Base-by-base conservation (phyloP, 2,329 filamentous ascomycete genomes). In the Immersiporthe knoxdaviesiana region DNA sequence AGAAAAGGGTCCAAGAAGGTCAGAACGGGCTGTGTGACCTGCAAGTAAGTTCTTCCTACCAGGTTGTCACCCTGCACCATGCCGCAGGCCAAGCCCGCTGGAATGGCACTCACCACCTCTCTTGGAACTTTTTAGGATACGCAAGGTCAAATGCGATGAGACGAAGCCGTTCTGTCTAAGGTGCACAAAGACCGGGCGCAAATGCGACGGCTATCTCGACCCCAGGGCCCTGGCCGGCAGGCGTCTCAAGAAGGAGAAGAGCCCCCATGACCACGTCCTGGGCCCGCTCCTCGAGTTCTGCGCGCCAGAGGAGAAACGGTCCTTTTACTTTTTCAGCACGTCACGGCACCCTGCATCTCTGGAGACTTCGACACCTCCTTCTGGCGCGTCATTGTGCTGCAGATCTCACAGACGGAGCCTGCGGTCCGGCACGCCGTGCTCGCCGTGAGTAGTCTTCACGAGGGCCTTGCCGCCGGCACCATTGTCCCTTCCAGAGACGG, bases 101-200 rank as follows among this genome's bases (percentile, higher is more conserved):
- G 70, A 58, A 21, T 47, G 58, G n/a, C 10, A 35, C 16, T 60
- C 14, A 47, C 47, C 39, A n/a, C n/a, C n/a, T n/a, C n/a, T n/a
- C 54, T 32, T 37, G 39, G 30, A 50, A n/a, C n/a, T n/a, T n/a
- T n/a, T 47, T 39, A 78, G 76, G 58, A 74, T 77, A 47, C 76
- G 77, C 24, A 74, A 77, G 37, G 74, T 78, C 8, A 78, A 78
- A 66, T 78, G 77, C 66, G 77, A 75, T 65, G 77, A 78, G 67
- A 73, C 72, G 35, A 76, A 76, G 39, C 77, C 77, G 11, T 74
- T 73, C 5, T 78, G 77, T 64, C 58, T 72, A 30, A 73, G 75
- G 39, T 78, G 77, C 65, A 74, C 73, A 27, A 75, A 74, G 56
- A 76, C 76, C 6, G 76, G 77, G 3, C 73, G 77, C 12, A 75